Percentiles rank a stretch among this genome's conserved stretches.
Evolutionary conservation across 352 stramenopile genomes (phyloP).

Genomic region (Phytophthora nicotianae): DNA sequence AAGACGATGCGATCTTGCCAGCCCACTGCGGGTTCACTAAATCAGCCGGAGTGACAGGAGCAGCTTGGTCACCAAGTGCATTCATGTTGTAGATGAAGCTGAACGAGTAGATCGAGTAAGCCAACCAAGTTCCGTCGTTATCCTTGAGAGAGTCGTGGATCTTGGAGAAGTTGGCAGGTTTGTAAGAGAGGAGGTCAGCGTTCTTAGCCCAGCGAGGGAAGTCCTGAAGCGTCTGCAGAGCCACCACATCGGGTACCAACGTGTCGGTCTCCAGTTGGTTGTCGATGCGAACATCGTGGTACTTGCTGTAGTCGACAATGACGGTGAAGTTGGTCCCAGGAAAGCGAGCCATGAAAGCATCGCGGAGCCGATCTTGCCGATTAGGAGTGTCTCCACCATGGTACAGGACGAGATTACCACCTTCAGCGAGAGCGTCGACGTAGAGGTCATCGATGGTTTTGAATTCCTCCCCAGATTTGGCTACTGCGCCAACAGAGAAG

Average conservation of each 20-base stretch:
- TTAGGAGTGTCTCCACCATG: constrained; percentile 41
- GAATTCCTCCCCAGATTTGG: constrained; percentile 34
- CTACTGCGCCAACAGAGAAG: background rate
- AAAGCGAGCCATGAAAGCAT: constrained; percentile 35
- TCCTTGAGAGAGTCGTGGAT: constrained; percentile 48
- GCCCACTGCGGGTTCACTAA: constrained; percentile 40
- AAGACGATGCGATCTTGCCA: constrained; percentile 49
- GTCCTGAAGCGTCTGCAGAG: constrained; percentile 57
- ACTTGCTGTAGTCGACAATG: constrained; percentile 61
- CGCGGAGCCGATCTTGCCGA: constrained; percentile 26
- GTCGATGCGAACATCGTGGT: constrained; percentile 62
- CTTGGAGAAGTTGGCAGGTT: constrained; percentile 49
- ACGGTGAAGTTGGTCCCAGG: constrained; percentile 67
- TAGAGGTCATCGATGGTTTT: constrained; percentile 51
- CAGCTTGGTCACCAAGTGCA: constrained; percentile 12
- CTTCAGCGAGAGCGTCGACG: constrained; percentile 46
- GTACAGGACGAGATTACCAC: constrained; percentile 53
- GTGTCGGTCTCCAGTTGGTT: constrained; percentile 56
- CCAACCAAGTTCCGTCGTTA: constrained; percentile 36
- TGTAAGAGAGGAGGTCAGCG: constrained; percentile 51
- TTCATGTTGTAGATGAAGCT: constrained; percentile 39
- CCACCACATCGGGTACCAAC: constrained; percentile 46
- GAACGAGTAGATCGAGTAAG: constrained; percentile 46
- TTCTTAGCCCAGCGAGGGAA: constrained; percentile 45
- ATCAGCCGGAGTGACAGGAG: constrained; percentile 25